phyloP scores from a whole-genome alignment of 176 grass and related monocot species.

The Puya raimondii region DNA sequence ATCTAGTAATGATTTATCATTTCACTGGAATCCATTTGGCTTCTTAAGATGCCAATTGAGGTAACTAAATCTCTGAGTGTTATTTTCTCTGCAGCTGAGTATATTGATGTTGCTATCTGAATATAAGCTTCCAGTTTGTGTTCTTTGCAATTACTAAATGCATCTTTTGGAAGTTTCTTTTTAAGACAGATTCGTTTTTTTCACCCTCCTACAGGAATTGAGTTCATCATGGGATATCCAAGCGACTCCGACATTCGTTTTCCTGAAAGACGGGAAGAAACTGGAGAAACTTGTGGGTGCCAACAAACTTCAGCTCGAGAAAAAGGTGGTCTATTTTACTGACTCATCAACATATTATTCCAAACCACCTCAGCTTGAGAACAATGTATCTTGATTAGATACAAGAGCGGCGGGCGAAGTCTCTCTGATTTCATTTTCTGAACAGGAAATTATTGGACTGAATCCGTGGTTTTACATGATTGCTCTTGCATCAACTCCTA shows the following conservation, averaged over 20 bases:
- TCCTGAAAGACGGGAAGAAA: slow-evolving; percentile 46
- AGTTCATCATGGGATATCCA: slow-evolving; percentile 36
- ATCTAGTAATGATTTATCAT: too few relatives aligned
- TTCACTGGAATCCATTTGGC: too few relatives aligned
- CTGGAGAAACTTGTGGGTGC: slow-evolving; percentile 56
- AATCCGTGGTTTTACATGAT: background rate
- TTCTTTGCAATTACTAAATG: background rate
- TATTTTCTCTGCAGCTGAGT: too few relatives aligned
- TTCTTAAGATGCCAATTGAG: too few relatives aligned
- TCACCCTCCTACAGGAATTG: slow-evolving; percentile 38
- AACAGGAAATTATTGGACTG: background rate
- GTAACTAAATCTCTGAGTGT: too few relatives aligned
- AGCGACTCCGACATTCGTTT: slow-evolving; percentile 74
- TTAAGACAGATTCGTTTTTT: slow-evolving; percentile 4
- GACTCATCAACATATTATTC: slow-evolving; percentile 4
- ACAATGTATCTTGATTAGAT: background rate
- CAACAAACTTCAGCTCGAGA: slow-evolving; percentile 44
- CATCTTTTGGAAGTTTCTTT: background rate
- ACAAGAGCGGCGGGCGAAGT: background rate
- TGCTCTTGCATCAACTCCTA: too few relatives aligned
- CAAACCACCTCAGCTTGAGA: background rate
- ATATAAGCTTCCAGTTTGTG: background rate
- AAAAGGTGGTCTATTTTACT: slow-evolving; percentile 35
- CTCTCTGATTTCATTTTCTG: background rate
- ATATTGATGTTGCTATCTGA: background rate